Evolutionary conservation across 371 early-diverging fungal genomes (phyloP).

Genomic region (Gilbertella persicaria): DNA sequence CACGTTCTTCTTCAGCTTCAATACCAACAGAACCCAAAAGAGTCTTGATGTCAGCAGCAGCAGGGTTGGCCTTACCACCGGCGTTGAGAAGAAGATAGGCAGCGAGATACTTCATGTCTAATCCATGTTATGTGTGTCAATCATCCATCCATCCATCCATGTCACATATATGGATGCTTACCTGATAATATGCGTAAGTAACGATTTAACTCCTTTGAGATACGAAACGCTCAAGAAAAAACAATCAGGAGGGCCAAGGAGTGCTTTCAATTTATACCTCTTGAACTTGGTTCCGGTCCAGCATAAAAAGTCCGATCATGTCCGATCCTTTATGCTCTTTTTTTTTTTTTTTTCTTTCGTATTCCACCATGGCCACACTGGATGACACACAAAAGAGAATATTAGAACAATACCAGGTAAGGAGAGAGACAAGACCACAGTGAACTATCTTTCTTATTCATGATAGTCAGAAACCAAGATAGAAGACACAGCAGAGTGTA

Average conservation of each 20-base stretch:
- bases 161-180: slow-evolving; percentile 8
- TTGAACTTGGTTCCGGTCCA: too few species aligned
- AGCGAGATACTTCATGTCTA: slow-evolving; percentile 92
- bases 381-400: too few species aligned
- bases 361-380: too few species aligned
- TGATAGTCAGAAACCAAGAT: slow-evolving; percentile 24
- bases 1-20: slow-evolving; percentile 83
- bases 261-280: too few species aligned
- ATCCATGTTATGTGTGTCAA: neutral
- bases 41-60: slow-evolving; percentile 79
- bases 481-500: slow-evolving; percentile 21
- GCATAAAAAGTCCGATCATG: too few species aligned
- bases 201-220: slow-evolving; percentile 45
- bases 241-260: too few species aligned
- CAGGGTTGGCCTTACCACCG: slow-evolving; percentile 87
- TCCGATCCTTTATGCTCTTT: too few species aligned
- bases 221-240: slow-evolving; percentile 37
- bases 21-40: slow-evolving; percentile 93
- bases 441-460: neutral
- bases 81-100: slow-evolving; percentile 95
- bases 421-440: neutral
- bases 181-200: slow-evolving; percentile 36
- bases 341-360: too few species aligned
- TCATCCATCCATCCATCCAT: slow-evolving; percentile 2
- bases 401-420: slow-evolving; percentile 24